Conservation (phyloP, 2,329 filamentous ascomycete genomes). For the Penicillium sp. region DNA sequence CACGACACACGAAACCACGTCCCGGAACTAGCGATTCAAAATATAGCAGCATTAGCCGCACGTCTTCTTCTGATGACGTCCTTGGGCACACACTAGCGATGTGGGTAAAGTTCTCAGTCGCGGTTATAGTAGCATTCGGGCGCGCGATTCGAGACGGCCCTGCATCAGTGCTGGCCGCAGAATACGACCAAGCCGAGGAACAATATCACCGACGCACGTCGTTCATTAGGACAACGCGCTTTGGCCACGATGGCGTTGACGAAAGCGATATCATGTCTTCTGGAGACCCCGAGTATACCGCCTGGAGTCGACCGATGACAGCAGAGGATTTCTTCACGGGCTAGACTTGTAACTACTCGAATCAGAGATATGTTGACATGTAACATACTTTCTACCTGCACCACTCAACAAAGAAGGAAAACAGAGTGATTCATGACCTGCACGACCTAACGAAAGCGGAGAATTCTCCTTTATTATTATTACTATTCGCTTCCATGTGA, state of each 20-base stretch:
- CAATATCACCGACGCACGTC: neutral
- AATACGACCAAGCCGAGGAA: neutral
- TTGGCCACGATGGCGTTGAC: neutral
- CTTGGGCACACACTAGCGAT: constrained; percentile 29
- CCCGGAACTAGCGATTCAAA: neutral
- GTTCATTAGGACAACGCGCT: neutral
- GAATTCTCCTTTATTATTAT: neutral
- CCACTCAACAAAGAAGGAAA: neutral
- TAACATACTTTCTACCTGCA: neutral
- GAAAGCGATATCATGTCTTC: neutral
- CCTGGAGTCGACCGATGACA: constrained; percentile 4
- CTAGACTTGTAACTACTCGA: neutral
- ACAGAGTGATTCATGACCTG: neutral
- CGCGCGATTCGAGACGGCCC: constrained; percentile 46
- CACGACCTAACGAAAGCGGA: neutral
- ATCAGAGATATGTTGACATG: too few relatives aligned
- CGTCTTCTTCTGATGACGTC: neutral
- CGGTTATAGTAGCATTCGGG: constrained; percentile 47
- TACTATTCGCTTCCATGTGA: neutral
- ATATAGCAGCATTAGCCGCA: neutral
- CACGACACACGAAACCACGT: neutral
- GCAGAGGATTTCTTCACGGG: constrained; percentile 9
- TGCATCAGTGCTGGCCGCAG: constrained; percentile 30
- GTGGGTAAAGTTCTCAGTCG: constrained; percentile 48
- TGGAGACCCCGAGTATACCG: neutral